phyloP scores from a whole-genome alignment of 192 early-diverging fungal species.

The Blastocladiella britannica region DNA sequence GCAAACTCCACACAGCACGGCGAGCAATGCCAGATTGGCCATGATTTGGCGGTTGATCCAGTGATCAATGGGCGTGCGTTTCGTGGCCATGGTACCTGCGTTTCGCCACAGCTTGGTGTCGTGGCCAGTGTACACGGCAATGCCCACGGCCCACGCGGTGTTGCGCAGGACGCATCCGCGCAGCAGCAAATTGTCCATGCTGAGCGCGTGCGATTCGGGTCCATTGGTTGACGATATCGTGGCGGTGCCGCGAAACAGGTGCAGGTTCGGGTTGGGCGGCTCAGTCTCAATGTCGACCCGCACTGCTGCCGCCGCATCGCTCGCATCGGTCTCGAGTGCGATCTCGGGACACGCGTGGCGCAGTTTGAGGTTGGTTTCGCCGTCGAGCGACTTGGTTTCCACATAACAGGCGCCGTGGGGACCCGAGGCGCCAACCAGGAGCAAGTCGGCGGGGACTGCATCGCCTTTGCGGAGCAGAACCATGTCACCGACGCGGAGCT shows the following conservation, averaged over 20 bases:
- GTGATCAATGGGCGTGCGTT: constrained; percentile 29
- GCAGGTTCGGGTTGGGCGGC: constrained; percentile 36
- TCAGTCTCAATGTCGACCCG: constrained; percentile 30
- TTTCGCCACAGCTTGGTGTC: constrained; percentile 44
- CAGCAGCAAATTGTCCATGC: constrained; percentile 30
- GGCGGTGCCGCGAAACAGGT: constrained; percentile 34
- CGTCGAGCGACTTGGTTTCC: constrained; percentile 94
- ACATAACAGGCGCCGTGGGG: constrained; percentile 94
- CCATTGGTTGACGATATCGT: constrained; percentile 10
- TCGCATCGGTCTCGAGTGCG: constrained; percentile 42
- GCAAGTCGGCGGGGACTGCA: constrained; percentile 78
- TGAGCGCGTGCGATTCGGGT: constrained; percentile 23
- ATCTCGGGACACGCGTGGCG: constrained; percentile 84
- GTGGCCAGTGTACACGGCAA: constrained; percentile 36
- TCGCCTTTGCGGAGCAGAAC: constrained; percentile 69
- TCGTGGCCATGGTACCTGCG: constrained; percentile 29
- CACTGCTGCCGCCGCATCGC: constrained; percentile 29
- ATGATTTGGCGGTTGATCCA: constrained; percentile 34
- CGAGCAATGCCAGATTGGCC: no score
- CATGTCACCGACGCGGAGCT: constrained; percentile 80
- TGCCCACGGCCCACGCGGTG: constrained; percentile 35
- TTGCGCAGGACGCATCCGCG: constrained; percentile 35
- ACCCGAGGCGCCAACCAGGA: constrained; percentile 74
- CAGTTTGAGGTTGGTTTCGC: constrained; percentile 95
- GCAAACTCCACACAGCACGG: constrained; percentile 25